phyloP scores from a whole-genome alignment of 768 basidiomycete genomes.

The Candolleomyces eurysporus region DNA sequence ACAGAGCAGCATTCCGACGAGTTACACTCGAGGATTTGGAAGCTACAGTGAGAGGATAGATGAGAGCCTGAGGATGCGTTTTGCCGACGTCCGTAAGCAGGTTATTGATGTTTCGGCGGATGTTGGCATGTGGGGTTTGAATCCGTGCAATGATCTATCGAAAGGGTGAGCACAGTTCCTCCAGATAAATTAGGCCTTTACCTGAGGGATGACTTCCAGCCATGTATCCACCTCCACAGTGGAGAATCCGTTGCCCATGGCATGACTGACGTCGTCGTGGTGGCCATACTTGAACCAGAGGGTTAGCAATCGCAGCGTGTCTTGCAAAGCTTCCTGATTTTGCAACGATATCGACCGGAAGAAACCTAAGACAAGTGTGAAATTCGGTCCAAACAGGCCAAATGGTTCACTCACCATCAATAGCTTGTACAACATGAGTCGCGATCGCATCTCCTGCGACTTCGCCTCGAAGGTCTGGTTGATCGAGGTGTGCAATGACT shows the following conservation, averaged over 20 bases:
- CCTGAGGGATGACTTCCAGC: conserved; percentile 98
- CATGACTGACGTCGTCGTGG: conserved; percentile 84
- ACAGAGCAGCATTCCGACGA: conserved; percentile 77
- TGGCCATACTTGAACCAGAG: conserved; percentile 98
- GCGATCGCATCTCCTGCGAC: conserved; percentile 63
- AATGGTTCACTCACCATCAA: conserved; percentile 63
- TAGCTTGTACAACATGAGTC: conserved; percentile 85
- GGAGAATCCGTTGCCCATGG: conserved; percentile 84
- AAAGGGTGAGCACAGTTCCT: background rate
- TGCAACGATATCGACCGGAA: conserved; percentile 92
- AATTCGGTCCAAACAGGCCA: background rate
- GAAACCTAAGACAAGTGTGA: conserved; percentile 57
- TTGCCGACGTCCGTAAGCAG: conserved; percentile 91
- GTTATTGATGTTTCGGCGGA: conserved; percentile 85
- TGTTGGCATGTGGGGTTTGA: conserved; percentile 86
- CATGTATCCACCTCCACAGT: conserved; percentile 95
- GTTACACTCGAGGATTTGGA: conserved; percentile 89
- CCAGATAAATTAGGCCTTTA: conserved; percentile 38
- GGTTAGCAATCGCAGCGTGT: conserved; percentile 88
- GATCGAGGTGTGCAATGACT: conserved; percentile 81
- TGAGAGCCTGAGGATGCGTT: conserved; percentile 95
- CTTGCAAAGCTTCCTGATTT: conserved; percentile 89
- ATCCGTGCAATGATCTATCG: conserved; percentile 94
- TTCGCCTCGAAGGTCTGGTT: conserved; percentile 55
- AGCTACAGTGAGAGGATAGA: conserved; percentile 94